These are phyloP conservation scores for Meyerozyma elateridarum DNA, from an alignment of 1,139 yeast genomes.

Conservation along the genomic window DNA sequence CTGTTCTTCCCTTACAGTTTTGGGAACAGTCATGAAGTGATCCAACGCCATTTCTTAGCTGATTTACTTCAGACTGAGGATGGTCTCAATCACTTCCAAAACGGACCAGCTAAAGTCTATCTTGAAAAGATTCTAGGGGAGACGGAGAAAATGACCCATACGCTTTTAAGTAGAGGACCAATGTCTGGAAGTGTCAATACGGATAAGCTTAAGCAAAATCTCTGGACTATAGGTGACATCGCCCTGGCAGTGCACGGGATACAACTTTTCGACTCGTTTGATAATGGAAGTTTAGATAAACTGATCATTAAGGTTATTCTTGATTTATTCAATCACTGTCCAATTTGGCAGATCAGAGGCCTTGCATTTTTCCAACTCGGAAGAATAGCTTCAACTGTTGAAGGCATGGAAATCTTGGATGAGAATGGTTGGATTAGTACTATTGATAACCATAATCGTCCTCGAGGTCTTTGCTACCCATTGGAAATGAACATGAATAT, in stretches of 20 bases:
- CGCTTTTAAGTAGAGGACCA: no score
- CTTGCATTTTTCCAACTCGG: slow-evolving; percentile 79
- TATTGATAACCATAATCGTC: slow-evolving; percentile 45
- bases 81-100: slow-evolving; percentile 49
- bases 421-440: slow-evolving; percentile 74
- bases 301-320: slow-evolving; percentile 52
- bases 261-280: slow-evolving; percentile 56
- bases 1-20: slow-evolving; percentile 24
- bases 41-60: slow-evolving; percentile 76
- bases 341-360: slow-evolving; percentile 64
- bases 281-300: slow-evolving; percentile 40
- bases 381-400: slow-evolving; percentile 62
- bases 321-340: slow-evolving; percentile 36
- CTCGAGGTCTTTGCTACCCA: slow-evolving; percentile 59
- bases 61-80: slow-evolving; percentile 77
- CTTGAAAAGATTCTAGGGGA: slow-evolving; percentile 21
- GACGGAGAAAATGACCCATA: neutral
- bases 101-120: slow-evolving; percentile 20
- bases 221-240: slow-evolving; percentile 87
- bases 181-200: no score
- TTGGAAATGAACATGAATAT: slow-evolving; percentile 17
- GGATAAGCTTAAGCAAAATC: slow-evolving; percentile 58
- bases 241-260: slow-evolving; percentile 69
- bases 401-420: slow-evolving; percentile 83
- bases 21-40: slow-evolving; percentile 8